Conservation (phyloP, 371 early-diverging fungal genomes). For the Mucor plumbeus region DNA sequence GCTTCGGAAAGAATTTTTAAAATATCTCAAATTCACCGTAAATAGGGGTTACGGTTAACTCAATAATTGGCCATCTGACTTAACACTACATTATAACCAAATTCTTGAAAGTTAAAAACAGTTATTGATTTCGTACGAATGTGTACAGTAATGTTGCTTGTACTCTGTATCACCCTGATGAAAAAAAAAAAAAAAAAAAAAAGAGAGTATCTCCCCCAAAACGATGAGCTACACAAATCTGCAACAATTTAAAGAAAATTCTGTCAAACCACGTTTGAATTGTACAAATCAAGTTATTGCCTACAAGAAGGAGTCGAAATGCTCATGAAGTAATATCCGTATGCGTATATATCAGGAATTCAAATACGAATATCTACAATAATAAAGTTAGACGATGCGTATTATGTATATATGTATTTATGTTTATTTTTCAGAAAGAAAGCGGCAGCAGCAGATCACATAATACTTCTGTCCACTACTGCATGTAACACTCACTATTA, state of each 20-base stretch:
- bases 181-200: too few species aligned
- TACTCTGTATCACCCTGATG: neutral
- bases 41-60: neutral
- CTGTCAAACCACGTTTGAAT: conserved; percentile 3
- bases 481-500: neutral
- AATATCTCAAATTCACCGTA: too few species aligned
- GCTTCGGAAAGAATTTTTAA: too few species aligned
- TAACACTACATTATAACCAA: too few species aligned
- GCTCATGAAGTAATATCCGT: neutral
- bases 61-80: neutral
- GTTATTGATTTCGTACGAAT: neutral
- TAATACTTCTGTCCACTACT: neutral
- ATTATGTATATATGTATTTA: neutral
- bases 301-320: neutral
- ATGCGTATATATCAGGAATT: too few species aligned
- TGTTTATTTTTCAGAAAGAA: neutral
- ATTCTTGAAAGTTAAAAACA: neutral
- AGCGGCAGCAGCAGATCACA: neutral
- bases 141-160: conserved; percentile 1
- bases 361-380: too few species aligned
- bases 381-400: neutral
- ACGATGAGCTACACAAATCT: neutral
- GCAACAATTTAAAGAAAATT: conserved; percentile 2
- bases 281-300: neutral
- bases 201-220: neutral